Base-by-base conservation (phyloP, 2,329 filamentous ascomycete genomes). In the Fusarium pseudograminearum region DNA sequence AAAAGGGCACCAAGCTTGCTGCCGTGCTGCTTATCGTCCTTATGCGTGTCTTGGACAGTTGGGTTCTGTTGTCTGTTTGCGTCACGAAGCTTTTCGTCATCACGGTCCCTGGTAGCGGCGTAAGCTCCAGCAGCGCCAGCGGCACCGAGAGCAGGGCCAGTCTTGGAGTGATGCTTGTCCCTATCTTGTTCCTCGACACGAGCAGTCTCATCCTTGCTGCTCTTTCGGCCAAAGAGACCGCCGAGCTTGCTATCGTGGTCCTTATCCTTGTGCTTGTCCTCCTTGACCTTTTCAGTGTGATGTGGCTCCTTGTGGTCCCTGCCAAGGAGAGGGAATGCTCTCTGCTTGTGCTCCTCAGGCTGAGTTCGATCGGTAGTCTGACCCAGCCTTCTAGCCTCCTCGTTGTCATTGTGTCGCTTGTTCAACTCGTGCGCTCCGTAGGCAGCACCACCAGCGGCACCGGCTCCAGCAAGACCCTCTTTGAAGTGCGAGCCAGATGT, bases 111-210 rank as follows among this genome's bases (percentile, higher is more conserved):
- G 1, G 63, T 55, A 30, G 69, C 70, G 41, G 69, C 41, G 31
- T 63, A 66, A 0, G 56, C 57, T 12, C 67, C 69, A 16, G 70
- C 61, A 30, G 67, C 66, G 7, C 67, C 70, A 22, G 70, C 58
- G 3, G 61, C 67, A 18, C 64, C 70, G 0, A 73, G 15, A 3
- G 64, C 64, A 28, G 70, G 60, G 11, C 46, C 61, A 53, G 60
- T 26, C 34, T 57, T 71, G 6, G 67, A 61, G 3, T 40, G 34
- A 3, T 62, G 53, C 28, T 31, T 44, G 3, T 71, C 61, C 2
- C 48, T 40, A 9, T 45, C 41, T 11, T 51, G 36, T 12, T 41
- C 31, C 3, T 41, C 33, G 5, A 40, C 5, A 41, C 34, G 48
- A 4, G 57, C 60, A 16, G 36, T 36, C 9, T 67, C 50, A 3